Base-by-base conservation (phyloP, 371 early-diverging fungal genomes). In the Apophysomyces ossiformis region DNA sequence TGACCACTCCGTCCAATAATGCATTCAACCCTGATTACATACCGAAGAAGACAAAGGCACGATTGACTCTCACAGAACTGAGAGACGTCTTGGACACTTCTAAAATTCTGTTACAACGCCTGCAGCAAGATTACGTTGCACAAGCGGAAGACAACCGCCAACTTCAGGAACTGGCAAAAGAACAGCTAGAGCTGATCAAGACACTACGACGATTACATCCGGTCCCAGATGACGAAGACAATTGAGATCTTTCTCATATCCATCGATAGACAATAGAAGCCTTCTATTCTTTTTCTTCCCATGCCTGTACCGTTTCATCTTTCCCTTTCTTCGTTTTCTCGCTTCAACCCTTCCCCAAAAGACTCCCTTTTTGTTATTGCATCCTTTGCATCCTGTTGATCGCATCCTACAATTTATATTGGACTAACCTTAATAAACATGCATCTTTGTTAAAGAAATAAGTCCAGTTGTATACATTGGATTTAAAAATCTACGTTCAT, bases 1-100 rank as follows among this genome's bases (percentile, higher is more conserved):
- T 77, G 21, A 81, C 81, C 43, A 68, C 78, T 26, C 66, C 68
- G 39, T 81, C 81, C 3, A 81, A 81, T 47, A 81, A 81, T 65
- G 76, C 76, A 6, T 81, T 81, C 46, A 72, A 81, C 59, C 76
- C 81, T 8, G 70, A 71, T 39, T 71, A 72, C 64, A 77, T 81
- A 44, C 81, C 81, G 5, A 68, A 72, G 43, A 65, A 69, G 26
- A 70, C 76, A 9, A 73, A 77, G 39, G 76, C 72, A 36, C 61
- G 78, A 12, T 64, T 81, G 1, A 67, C 74, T 13, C 36, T 77
- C 43, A 60, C 64, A 18, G 76, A 75, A 44, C 66, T 81, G 37
- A 67, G 71, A 16, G 64, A 70, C 39, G 75, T 81, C 11, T 59
- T 81, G 12, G 71, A 81, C 54, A 67, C 70, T 11, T 75, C 77